These are phyloP conservation scores for Arthrobotrys pseudoclavata DNA, from an alignment of 2,329 filamentous ascomycete genomes.

Conservation along the genomic window DNA sequence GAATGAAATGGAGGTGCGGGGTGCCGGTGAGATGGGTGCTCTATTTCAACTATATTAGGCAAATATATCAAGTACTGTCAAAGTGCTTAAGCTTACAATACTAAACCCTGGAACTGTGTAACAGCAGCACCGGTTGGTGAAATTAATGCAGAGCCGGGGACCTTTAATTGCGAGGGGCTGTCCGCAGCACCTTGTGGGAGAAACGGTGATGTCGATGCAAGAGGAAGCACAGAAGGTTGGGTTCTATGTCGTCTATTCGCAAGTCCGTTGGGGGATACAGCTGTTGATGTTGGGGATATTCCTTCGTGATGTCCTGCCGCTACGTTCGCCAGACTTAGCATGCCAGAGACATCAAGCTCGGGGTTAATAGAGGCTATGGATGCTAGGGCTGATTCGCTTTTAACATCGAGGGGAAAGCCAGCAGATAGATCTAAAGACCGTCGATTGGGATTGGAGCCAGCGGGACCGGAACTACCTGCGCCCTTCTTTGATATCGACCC, in stretches of 20 bases:
- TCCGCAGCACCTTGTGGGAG: constrained; percentile 42
- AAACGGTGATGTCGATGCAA: constrained; percentile 45
- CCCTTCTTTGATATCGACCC: constrained; percentile 60
- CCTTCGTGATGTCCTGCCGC: constrained; percentile 58
- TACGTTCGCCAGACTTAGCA: constrained; percentile 57
- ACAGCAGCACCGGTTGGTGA: constrained; percentile 60
- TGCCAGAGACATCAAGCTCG: constrained; percentile 59
- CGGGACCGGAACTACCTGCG: constrained; percentile 30
- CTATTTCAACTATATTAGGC: constrained; percentile 59
- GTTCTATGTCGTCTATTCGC: constrained; percentile 51
- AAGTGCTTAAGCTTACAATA: constrained; percentile 59
- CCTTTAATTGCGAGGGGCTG: constrained; percentile 52
- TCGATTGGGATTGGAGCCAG: constrained; percentile 50
- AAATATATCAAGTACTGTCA: constrained; percentile 1
- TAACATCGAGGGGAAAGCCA: constrained; percentile 52
- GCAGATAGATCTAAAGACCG: constrained; percentile 54
- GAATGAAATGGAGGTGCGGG: constrained; percentile 57
- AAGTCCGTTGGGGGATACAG: constrained; percentile 57
- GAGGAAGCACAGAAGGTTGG: constrained; percentile 50
- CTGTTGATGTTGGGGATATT: constrained; percentile 54
- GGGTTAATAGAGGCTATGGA: constrained; percentile 55
- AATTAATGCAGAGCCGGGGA: constrained; percentile 52
- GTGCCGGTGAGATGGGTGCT: constrained; percentile 62
- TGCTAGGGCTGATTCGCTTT: constrained; percentile 42
- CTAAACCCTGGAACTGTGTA: constrained; percentile 62